A percentile compares a stretch with the other conserved stretches of the same genome.
Conservation (phyloP, 108 stramenopile genomes). For the Nitzschia palea region DNA sequence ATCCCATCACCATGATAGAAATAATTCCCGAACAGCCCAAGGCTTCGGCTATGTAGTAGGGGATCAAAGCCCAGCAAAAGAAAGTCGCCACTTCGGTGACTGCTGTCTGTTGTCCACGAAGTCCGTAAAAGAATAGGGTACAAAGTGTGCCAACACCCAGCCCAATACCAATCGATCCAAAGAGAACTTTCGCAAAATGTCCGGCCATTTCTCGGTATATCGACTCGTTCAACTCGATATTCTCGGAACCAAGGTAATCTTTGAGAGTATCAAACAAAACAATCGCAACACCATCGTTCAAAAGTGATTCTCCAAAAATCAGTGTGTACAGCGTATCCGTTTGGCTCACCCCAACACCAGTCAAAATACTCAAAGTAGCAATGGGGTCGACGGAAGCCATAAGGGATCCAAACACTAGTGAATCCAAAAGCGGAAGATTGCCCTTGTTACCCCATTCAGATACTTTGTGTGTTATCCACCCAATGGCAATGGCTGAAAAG, state of each 20-base stretch:
- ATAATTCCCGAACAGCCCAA: slow-evolving; percentile 60
- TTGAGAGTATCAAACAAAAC: slow-evolving; percentile 57
- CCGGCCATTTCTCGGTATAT: slow-evolving; percentile 31
- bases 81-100: slow-evolving; percentile 68
- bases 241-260: slow-evolving; percentile 34
- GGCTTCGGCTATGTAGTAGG: slow-evolving; percentile 79
- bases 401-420: slow-evolving; percentile 83
- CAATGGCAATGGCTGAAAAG: slow-evolving; percentile 66
- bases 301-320: slow-evolving; percentile 92
- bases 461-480: slow-evolving; percentile 57
- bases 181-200: slow-evolving; percentile 39
- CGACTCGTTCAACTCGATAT: slow-evolving; percentile 17
- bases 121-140: slow-evolving; percentile 67
- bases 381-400: slow-evolving; percentile 91
- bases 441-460: slow-evolving; percentile 28
- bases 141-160: slow-evolving; percentile 44
- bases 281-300: slow-evolving; percentile 94
- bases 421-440: slow-evolving; percentile 63
- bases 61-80: slow-evolving; percentile 66
- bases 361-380: slow-evolving; percentile 77
- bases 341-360: slow-evolving; percentile 71
- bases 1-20: slow-evolving; percentile 70
- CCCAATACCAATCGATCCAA: slow-evolving; percentile 62
- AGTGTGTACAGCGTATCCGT: slow-evolving; percentile 83
- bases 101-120: slow-evolving; percentile 49